Conservation (phyloP, 2,329 filamentous ascomycete genomes). For the Stylonectria norvegica region DNA sequence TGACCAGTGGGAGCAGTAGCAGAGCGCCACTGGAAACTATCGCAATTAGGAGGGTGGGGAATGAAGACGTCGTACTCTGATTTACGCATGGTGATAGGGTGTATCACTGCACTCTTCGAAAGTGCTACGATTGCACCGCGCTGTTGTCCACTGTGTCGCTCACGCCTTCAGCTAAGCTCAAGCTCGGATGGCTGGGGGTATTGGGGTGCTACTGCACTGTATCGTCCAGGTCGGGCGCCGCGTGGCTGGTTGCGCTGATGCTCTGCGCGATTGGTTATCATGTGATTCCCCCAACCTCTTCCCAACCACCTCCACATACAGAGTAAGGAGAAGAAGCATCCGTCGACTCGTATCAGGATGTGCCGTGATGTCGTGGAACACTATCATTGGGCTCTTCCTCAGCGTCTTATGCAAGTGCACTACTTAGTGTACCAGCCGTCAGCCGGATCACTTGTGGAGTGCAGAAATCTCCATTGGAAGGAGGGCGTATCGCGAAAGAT, state of each 20-base stretch:
- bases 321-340: slow-evolving; percentile 25
- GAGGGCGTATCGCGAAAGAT: no score
- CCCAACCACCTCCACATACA: neutral
- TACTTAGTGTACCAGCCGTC: slow-evolving; percentile 22
- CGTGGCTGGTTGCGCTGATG: slow-evolving; percentile 1
- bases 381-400: slow-evolving; percentile 25
- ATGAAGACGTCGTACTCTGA: slow-evolving; percentile 1
- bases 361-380: slow-evolving; percentile 31
- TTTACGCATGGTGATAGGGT: neutral
- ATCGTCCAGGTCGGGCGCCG: slow-evolving; percentile 1
- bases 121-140: slow-evolving; percentile 3
- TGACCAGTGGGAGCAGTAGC: slow-evolving; percentile 14
- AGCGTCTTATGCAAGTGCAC: slow-evolving; percentile 23
- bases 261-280: neutral
- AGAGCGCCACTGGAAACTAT: slow-evolving; percentile 22
- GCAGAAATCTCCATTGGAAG: no score
- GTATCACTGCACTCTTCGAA: no score
- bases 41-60: slow-evolving; percentile 18
- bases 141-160: slow-evolving; percentile 7
- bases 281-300: slow-evolving; percentile 1
- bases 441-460: neutral
- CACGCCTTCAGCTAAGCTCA: slow-evolving; percentile 10
- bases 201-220: slow-evolving; percentile 9
- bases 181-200: slow-evolving; percentile 7
- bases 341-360: slow-evolving; percentile 20